Conservation (phyloP, 177 flowering plant species). For the Vitis hybrid region DNA sequence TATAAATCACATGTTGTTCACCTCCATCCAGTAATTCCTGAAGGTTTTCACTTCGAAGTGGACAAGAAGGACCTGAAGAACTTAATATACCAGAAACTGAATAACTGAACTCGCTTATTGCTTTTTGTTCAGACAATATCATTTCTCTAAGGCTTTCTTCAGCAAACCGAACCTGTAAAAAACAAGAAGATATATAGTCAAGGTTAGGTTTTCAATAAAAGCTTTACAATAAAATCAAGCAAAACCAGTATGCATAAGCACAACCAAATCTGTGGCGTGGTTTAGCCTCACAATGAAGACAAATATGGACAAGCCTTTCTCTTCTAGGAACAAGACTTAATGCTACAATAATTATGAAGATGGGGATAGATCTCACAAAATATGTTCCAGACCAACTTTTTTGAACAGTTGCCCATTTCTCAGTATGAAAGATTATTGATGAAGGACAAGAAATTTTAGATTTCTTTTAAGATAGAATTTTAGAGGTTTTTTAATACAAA, state of each 20-base stretch:
- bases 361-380: not conserved
- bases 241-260: not conserved
- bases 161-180: constrained; percentile 42
- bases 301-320: not conserved
- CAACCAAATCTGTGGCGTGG: not conserved
- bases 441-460: not conserved
- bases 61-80: constrained; percentile 46
- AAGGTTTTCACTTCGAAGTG: constrained; percentile 63
- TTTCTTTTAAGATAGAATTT: not conserved
- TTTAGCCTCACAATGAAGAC: not conserved
- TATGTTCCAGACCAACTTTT: not conserved
- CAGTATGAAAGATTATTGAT: not conserved
- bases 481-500: not conserved
- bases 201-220: not conserved
- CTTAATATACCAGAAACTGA: constrained; percentile 70
- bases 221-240: not conserved
- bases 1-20: constrained; percentile 44
- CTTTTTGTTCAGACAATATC: constrained; percentile 46
- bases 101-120: constrained; percentile 45
- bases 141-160: constrained; percentile 50
- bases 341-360: not conserved
- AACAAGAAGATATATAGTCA: constrained; percentile 6
- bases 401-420: not conserved
- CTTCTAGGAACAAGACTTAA: not conserved
- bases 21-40: constrained; percentile 48